Conservation (phyloP, 495 filamentous ascomycete genomes). For the Mytilinidion resinicola region DNA sequence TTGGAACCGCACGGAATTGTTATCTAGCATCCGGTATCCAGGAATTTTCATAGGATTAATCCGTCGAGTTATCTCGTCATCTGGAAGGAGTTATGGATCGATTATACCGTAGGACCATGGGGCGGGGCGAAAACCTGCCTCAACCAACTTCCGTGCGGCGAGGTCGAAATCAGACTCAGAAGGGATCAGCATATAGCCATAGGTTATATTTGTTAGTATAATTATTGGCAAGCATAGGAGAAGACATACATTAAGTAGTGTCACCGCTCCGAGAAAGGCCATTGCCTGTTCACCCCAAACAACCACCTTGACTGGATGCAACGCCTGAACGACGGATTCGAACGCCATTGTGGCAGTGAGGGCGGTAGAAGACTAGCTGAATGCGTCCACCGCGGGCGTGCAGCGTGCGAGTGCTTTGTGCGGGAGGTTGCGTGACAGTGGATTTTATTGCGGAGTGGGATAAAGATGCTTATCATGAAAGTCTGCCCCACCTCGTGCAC, state of each 20-base stretch:
- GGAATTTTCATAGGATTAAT: conserved; percentile 6
- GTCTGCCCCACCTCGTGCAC: no score
- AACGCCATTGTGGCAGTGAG: conserved; percentile 6
- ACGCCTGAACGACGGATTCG: conserved; percentile 5
- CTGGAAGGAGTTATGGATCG: conserved; percentile 6
- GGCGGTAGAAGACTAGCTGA: conserved; percentile 3
- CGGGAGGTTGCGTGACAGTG: conserved; percentile 2
- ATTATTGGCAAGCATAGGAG: conserved; percentile 4
- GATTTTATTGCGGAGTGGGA: not conserved
- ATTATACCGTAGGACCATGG: conserved; percentile 8
- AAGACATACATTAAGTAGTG: conserved; percentile 7
- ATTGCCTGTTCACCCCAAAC: conserved; percentile 10
- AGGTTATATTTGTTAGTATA: conserved; percentile 7
- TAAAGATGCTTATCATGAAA: no score
- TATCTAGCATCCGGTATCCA: conserved; percentile 8
- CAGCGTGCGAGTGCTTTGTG: not conserved
- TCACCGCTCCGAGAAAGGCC: conserved; percentile 5
- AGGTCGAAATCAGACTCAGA: conserved; percentile 7
- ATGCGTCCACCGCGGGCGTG: not conserved
- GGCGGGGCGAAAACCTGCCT: conserved; percentile 10
- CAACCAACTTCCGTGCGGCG: conserved; percentile 7
- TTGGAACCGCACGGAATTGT: conserved; percentile 8
- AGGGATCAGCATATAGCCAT: conserved; percentile 9
- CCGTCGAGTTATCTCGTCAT: conserved; percentile 4
- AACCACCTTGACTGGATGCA: conserved; percentile 8